These are phyloP conservation scores for Escallonia herrerae DNA, from an alignment of 129 eudicot species.

Conservation along the genomic window DNA sequence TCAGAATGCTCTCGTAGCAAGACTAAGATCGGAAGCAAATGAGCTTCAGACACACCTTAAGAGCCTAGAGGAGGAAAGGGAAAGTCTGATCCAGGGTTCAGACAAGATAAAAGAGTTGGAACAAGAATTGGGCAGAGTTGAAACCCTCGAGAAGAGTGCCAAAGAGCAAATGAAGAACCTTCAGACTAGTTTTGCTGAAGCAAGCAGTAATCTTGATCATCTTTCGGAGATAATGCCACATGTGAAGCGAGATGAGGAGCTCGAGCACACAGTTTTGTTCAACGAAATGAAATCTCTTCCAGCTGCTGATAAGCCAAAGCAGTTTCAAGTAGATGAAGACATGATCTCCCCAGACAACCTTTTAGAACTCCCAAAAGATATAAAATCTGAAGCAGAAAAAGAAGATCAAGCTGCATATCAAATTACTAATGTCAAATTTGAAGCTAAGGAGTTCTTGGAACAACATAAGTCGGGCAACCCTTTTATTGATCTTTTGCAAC, in stretches of 20 bases:
- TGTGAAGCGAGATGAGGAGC: conserved; percentile 25
- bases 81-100: conserved; percentile 23
- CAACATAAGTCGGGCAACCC: not conserved
- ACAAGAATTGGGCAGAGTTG: conserved; percentile 34
- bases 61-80: conserved; percentile 37
- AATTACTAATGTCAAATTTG: not conserved
- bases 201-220: conserved; percentile 32
- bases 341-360: not conserved
- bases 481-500: not conserved
- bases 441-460: not conserved
- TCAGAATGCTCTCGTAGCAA: conserved; percentile 41
- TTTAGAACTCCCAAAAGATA: not conserved
- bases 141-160: conserved; percentile 30
- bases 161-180: conserved; percentile 24
- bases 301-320: not conserved
- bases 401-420: not conserved
- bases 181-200: conserved; percentile 28
- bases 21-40: conserved; percentile 38
- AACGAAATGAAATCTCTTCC: conserved; percentile 5
- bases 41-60: conserved; percentile 37
- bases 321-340: not conserved
- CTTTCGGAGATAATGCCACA: conserved; percentile 33
- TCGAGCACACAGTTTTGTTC: not conserved
- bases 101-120: conserved; percentile 39
- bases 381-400: too few species aligned